Evolutionary conservation across 805 yeast species (phyloP).

Genomic region (Komagataella ulmi): DNA sequence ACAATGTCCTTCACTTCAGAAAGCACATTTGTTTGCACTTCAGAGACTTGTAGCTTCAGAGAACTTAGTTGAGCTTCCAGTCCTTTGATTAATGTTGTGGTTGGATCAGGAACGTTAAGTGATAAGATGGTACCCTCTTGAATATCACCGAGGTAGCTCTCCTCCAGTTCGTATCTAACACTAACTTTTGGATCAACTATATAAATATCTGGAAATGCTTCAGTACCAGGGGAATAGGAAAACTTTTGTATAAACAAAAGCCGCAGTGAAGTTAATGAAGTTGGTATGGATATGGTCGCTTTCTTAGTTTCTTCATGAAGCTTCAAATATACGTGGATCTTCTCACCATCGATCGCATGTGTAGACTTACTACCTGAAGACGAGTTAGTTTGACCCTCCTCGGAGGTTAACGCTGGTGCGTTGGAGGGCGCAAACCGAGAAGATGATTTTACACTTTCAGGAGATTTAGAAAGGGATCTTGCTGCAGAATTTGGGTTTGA

Average conservation of each 20-base stretch:
- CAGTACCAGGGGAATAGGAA: slow-evolving; percentile 65
- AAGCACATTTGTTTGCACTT: slow-evolving; percentile 10
- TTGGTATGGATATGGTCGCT: slow-evolving; percentile 27
- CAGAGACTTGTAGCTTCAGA: slow-evolving; percentile 13
- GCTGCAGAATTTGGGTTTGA: neutral
- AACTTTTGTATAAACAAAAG: slow-evolving; percentile 77
- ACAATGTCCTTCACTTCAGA: slow-evolving; percentile 2
- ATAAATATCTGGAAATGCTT: slow-evolving; percentile 67
- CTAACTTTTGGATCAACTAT: slow-evolving; percentile 46
- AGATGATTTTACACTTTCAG: neutral
- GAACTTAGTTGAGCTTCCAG: slow-evolving; percentile 14
- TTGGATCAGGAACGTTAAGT: slow-evolving; percentile 20
- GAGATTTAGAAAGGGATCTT: neutral
- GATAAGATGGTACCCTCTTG: slow-evolving; percentile 45
- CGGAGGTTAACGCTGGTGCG: neutral
- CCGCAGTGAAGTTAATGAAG: slow-evolving; percentile 41
- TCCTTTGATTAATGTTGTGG: slow-evolving; percentile 10
- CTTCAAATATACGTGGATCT: slow-evolving; percentile 28
- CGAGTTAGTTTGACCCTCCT: neutral
- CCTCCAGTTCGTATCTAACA: slow-evolving; percentile 73
- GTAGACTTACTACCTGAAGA: slow-evolving; percentile 1
- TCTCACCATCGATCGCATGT: neutral
- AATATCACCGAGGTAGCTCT: slow-evolving; percentile 44
- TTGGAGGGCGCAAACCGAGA: neutral
- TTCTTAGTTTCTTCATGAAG: slow-evolving; percentile 43